These are phyloP conservation scores for Tylopilus rubrobrunneus DNA, from an alignment of 768 basidiomycete genomes.

Conservation along the genomic window DNA sequence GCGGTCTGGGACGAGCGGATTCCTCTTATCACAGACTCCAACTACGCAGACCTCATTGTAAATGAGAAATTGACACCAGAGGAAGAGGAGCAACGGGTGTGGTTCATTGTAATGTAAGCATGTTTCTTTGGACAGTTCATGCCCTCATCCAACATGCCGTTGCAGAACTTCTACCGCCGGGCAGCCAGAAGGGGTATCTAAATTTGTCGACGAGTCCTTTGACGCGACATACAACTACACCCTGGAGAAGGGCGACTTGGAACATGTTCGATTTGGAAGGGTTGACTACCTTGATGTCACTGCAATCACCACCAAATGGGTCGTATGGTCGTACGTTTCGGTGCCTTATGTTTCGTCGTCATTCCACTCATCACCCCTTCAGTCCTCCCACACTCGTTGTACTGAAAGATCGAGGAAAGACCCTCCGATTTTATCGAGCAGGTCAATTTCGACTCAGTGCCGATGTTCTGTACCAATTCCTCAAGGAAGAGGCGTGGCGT, in stretches of 20 bases:
- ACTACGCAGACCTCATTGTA: slow-evolving; percentile 67
- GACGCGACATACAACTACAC: slow-evolving; percentile 71
- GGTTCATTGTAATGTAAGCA: slow-evolving; percentile 76
- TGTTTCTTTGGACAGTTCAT: background rate
- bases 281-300: slow-evolving; percentile 89
- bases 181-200: slow-evolving; percentile 62
- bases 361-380: background rate
- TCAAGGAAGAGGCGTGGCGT: slow-evolving; percentile 62
- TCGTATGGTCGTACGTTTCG: slow-evolving; percentile 69
- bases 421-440: slow-evolving; percentile 77
- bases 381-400: slow-evolving; percentile 80
- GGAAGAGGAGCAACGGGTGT: slow-evolving; percentile 65
- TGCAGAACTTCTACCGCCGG: slow-evolving; percentile 56
- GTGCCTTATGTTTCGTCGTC: background rate
- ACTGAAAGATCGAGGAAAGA: slow-evolving; percentile 64
- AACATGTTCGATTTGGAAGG: slow-evolving; percentile 75
- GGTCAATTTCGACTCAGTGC: slow-evolving; percentile 56
- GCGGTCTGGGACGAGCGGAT: slow-evolving; percentile 67
- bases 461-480: slow-evolving; percentile 60
- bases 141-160: background rate
- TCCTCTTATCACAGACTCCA: slow-evolving; percentile 78
- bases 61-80: slow-evolving; percentile 63
- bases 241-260: slow-evolving; percentile 54
- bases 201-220: slow-evolving; percentile 67
- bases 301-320: slow-evolving; percentile 80